phyloP scores from a whole-genome alignment of 352 stramenopile species.

The Plasmopara halstedii region DNA sequence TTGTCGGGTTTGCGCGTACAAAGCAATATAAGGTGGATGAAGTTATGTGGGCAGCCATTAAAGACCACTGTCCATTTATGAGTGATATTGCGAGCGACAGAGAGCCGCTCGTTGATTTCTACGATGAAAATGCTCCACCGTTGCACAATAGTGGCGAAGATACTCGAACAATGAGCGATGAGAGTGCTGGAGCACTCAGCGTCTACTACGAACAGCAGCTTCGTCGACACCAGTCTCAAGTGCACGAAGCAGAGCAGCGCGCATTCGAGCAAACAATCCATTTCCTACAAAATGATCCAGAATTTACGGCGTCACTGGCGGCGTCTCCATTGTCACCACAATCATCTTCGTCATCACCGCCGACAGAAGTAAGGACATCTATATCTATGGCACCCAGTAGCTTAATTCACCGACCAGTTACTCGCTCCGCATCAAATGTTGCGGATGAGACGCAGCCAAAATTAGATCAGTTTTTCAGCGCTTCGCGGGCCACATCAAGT shows the following conservation, averaged over 20 bases:
- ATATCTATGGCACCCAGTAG: slow-evolving; percentile 7
- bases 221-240: slow-evolving; percentile 20
- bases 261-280: slow-evolving; percentile 46
- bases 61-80: slow-evolving; percentile 41
- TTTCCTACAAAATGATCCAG: slow-evolving; percentile 41
- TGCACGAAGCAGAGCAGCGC: slow-evolving; percentile 24
- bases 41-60: slow-evolving; percentile 46
- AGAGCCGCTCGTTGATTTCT: slow-evolving; percentile 37
- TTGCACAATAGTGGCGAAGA: slow-evolving; percentile 20
- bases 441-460: slow-evolving; percentile 33
- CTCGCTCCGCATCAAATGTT: slow-evolving; percentile 14
- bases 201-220: slow-evolving; percentile 38
- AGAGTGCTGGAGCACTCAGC: slow-evolving; percentile 25
- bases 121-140: slow-evolving; percentile 38
- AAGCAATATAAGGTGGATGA: slow-evolving; percentile 72
- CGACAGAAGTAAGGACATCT: slow-evolving; percentile 6
- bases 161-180: slow-evolving; percentile 7
- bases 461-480: slow-evolving; percentile 33
- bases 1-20: slow-evolving; percentile 67
- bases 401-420: slow-evolving; percentile 15
- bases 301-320: slow-evolving; percentile 27
- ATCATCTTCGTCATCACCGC: slow-evolving; percentile 11
- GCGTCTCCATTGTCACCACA: slow-evolving; percentile 17
- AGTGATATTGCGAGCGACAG: slow-evolving; percentile 13
- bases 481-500: slow-evolving; percentile 11